Evolutionary conservation across 495 filamentous ascomycete genomes (phyloP).

Genomic region (Neurospora discreta): DNA sequence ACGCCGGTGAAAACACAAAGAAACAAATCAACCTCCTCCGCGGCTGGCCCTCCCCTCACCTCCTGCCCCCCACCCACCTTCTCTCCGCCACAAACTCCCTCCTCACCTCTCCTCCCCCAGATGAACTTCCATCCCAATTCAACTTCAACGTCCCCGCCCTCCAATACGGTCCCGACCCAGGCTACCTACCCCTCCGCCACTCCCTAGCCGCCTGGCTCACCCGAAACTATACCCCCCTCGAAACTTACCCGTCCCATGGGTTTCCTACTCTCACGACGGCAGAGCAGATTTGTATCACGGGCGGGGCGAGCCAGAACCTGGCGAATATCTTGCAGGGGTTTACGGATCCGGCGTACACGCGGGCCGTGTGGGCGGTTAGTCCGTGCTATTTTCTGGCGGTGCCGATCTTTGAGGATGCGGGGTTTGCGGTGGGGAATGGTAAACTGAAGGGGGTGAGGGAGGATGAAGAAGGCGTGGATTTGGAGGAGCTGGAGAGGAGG

Average conservation of each 20-base stretch:
- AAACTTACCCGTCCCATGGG: not conserved
- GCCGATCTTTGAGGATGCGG: constrained; percentile 67
- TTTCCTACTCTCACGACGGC: constrained; percentile 14
- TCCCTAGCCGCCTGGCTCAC: constrained; percentile 60
- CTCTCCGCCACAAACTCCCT: constrained; percentile 40
- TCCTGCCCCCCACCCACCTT: constrained; percentile 56
- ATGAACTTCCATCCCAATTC: constrained; percentile 2
- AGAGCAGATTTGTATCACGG: constrained; percentile 66
- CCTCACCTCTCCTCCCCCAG: constrained; percentile 21
- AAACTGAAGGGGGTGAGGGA: constrained; percentile 51
- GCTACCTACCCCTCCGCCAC: constrained; percentile 53
- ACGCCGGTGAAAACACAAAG: constrained; percentile 6
- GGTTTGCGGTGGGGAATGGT: constrained; percentile 36
- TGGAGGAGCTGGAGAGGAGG: constrained; percentile 41
- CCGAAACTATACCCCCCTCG: not conserved
- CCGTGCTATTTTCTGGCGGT: constrained; percentile 74
- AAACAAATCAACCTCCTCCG: constrained; percentile 52
- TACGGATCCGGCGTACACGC: constrained; percentile 66
- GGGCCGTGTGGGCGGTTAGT: constrained; percentile 64
- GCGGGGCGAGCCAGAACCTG: constrained; percentile 67
- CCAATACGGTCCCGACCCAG: constrained; percentile 68
- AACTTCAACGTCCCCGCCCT: constrained; percentile 46
- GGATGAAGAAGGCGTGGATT: constrained; percentile 61
- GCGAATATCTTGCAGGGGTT: constrained; percentile 62
- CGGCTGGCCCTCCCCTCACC: constrained; percentile 59